Base-by-base conservation (phyloP, 1,284 basidiomycete species). In the Cystobasidium slooffiae region DNA sequence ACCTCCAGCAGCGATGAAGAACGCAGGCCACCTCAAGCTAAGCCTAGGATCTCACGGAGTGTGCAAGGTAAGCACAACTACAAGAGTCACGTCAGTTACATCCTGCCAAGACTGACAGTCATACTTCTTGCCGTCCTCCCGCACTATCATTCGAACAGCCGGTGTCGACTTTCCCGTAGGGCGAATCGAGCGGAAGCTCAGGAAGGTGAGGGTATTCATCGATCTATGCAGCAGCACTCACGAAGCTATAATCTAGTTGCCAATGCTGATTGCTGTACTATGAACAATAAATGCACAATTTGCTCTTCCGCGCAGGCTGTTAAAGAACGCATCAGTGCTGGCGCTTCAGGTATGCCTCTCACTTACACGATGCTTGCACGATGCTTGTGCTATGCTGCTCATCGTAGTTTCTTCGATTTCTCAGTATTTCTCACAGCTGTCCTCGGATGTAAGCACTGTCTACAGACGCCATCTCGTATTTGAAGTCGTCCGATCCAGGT, bases 361-460 rank as follows among this genome's bases (percentile, higher is more conserved):
- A 51, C 47, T 16, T 3, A 3, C 16, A 51, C 47, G 14, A 20
- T 3, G 6, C 47, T 20, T 51, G 14, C 16, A 51, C 47, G 14
- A 20, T 3, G 6, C 47, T 20, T 51, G 14, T 51, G 47, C 6
- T 51, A 2, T 51, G 14, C 16, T 1, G 47, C 47, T 14, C 16
- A 51, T 51, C 47, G 14, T 51, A 16, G 16, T 20, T 14, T 16
- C 14, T 51, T 20, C 10, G 22, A 20, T 20, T 9, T 2, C 10
- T 37, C 39, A 59, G 56, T 59, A 10, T 59, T 43, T 43, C 56
- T 59, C 16, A 31, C 56, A 10, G 56, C 22, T 16, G 56, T 59
- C 5, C 39, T 59, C 5, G 22, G 39, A 31, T 59, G 56, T 59
- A 43, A 37, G 56, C 56, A 14, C 1, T 31, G 31, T 31, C 31